Evolutionary conservation across 2,329 filamentous ascomycete species (phyloP).

Genomic region (Calonectria pseudoreteaudii): DNA sequence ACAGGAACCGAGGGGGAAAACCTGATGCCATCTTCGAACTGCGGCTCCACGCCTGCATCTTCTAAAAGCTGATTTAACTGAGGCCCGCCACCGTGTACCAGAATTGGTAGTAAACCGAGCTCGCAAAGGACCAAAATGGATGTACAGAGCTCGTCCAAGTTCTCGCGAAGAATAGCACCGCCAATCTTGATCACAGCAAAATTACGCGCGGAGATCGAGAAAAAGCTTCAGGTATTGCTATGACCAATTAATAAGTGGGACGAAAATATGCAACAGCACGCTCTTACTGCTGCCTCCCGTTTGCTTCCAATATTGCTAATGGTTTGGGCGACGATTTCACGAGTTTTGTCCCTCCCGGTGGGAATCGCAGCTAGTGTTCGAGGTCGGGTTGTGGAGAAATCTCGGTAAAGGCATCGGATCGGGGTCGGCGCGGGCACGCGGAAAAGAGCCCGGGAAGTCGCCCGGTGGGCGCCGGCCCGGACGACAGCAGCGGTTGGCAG

Average conservation of each 20-base stretch:
- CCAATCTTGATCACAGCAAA: slow-evolving; percentile 94
- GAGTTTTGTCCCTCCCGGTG: not conserved
- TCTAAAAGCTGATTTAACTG: no score
- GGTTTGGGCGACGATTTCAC: slow-evolving; percentile 62
- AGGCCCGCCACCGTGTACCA: no score
- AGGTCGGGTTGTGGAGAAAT: not conserved
- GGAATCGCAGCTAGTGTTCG: not conserved
- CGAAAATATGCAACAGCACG: no score
- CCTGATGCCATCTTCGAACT: no score
- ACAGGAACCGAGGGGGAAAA: no score
- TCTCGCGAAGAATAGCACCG: slow-evolving; percentile 93
- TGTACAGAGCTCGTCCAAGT: slow-evolving; percentile 81
- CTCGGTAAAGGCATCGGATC: not conserved
- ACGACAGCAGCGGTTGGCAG: no score
- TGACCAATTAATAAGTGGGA: not conserved
- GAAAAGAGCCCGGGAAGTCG: no score
- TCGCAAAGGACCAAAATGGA: no score
- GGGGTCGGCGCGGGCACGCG: not conserved
- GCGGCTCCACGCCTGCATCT: no score
- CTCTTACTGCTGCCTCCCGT: slow-evolving; percentile 67
- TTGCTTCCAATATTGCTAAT: slow-evolving; percentile 96
- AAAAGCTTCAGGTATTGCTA: slow-evolving; percentile 73
- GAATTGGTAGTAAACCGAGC: no score
- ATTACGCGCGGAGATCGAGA: no score
- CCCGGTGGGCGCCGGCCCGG: no score